phyloP scores from a whole-genome alignment of 169 alveolate genomes.

The Plasmodium chabaudi region DNA sequence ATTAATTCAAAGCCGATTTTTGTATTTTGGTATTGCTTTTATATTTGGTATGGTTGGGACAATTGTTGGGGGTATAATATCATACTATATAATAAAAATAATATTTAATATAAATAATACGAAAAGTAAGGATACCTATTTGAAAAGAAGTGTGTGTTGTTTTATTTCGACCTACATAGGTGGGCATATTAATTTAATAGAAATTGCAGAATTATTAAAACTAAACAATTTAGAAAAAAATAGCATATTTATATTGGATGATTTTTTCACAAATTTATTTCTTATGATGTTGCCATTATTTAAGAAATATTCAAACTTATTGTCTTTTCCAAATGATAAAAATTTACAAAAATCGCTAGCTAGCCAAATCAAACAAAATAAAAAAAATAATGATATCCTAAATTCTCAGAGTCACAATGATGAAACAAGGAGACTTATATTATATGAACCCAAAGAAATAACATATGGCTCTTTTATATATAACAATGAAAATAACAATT shows the following conservation, averaged over 20 bases:
- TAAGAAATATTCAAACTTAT: background rate
- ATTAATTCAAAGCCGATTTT: constrained; percentile 16
- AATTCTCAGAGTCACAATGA: background rate
- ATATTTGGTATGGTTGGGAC: constrained; percentile 31
- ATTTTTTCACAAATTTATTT: constrained; percentile 39
- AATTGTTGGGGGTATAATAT: constrained; percentile 27
- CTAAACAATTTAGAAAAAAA: constrained; percentile 1
- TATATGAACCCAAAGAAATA: no score
- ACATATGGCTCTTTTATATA: constrained; percentile 34
- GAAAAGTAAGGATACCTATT: background rate
- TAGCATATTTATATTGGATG: constrained; percentile 55
- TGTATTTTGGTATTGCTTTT: constrained; percentile 46
- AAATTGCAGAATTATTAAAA: constrained; percentile 29
- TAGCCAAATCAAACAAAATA: background rate
- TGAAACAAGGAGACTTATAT: background rate
- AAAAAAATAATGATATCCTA: background rate
- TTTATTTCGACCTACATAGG: constrained; percentile 53
- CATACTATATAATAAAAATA: constrained; percentile 23
- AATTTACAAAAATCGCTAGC: background rate
- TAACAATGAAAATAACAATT: background rate
- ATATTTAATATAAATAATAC: constrained; percentile 1
- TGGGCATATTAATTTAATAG: constrained; percentile 50
- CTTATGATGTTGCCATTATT: constrained; percentile 42
- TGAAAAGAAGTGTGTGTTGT: constrained; percentile 21
- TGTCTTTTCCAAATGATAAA: constrained; percentile 2